Percentiles rank a stretch among this genome's conserved stretches.
Evolutionary conservation across 169 alveolate genomes (phyloP).

Genomic region (Cystoisospora suis): DNA sequence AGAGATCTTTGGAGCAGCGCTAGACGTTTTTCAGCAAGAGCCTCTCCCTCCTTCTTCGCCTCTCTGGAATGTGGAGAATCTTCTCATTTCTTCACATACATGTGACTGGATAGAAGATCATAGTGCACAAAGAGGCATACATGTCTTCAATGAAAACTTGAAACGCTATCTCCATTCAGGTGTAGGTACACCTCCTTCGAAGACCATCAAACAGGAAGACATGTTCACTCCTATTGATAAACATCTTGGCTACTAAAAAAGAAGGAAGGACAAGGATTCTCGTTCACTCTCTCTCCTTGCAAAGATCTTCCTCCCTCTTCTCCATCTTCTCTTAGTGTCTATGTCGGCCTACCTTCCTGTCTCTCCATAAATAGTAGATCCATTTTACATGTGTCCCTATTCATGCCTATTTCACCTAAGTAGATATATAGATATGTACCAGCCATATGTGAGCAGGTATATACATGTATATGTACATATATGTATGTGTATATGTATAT

Average conservation of each 20-base stretch:
- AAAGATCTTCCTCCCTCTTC: background rate
- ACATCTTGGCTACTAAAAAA: background rate
- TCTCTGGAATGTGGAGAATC: slow-evolving; percentile 64
- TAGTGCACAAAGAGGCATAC: slow-evolving; percentile 18
- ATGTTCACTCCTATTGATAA: background rate
- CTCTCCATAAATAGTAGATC: background rate
- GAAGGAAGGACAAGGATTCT: background rate
- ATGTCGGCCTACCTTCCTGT: background rate
- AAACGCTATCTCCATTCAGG: background rate
- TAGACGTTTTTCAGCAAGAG: slow-evolving; percentile 73
- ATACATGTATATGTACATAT: background rate
- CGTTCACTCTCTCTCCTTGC: background rate
- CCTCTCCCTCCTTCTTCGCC: slow-evolving; percentile 68
- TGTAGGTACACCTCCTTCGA: no score
- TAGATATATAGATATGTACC: background rate
- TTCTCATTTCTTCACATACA: slow-evolving; percentile 67
- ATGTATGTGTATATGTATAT: no score
- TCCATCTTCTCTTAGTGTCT: background rate
- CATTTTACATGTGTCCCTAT: background rate
- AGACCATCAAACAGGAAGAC: background rate
- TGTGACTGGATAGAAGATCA: slow-evolving; percentile 64
- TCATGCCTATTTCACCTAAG: background rate
- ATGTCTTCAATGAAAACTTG: background rate
- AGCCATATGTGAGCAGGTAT: background rate
- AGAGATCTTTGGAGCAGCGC: slow-evolving; percentile 68